Evolutionary conservation across 148 eudicot genomes (phyloP), one percentile per base, ranked within the genome.

Genomic region (Rhododendron molle): DNA sequence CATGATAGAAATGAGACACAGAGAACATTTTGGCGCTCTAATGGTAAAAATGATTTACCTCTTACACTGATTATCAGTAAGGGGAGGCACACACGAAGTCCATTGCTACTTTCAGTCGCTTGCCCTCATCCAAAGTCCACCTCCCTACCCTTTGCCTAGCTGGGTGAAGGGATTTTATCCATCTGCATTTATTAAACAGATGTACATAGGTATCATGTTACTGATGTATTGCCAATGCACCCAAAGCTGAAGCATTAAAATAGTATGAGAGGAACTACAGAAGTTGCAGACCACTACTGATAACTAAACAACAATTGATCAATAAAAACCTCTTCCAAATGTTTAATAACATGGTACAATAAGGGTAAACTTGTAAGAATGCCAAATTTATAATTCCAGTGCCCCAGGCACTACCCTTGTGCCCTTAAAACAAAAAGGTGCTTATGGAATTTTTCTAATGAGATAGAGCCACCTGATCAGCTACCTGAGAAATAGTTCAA

Each of bases 51-150:
- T 11, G n/a, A n/a, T 60, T 38, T 87, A 95, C 98, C 98, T 93
- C 85, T 90, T 86, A 83, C 99, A 96, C 82, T 94, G 98, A 87
- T 86, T 95, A 86, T 96, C 98, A 79, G 99, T 96, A 86, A 97
- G 94, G 71, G 71, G 89, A 86, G 92, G 90, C 84, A 96, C 87
- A 89, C 92, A 93, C 36, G 89, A 85, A 88, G 99, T 97, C 88
- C 72, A 90, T 96, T 85, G 98, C 92, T 73, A 96, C 93, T 90
- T 85, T 96, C 83, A 96, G 83, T 82, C 92, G 94, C 87, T 93
- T 95, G 83, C 95, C 99, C 88, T 96, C 98, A 67, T 91, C 91
- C 30, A 76, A 36, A 80, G 87, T 87, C 98, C 97, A 96, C 83
- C 49, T 94, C 83, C 99, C 99, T 54, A 89, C 91, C 87, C 85